Conservation (phyloP, 495 filamentous ascomycete species). For the Aspergillus panamensis region DNA sequence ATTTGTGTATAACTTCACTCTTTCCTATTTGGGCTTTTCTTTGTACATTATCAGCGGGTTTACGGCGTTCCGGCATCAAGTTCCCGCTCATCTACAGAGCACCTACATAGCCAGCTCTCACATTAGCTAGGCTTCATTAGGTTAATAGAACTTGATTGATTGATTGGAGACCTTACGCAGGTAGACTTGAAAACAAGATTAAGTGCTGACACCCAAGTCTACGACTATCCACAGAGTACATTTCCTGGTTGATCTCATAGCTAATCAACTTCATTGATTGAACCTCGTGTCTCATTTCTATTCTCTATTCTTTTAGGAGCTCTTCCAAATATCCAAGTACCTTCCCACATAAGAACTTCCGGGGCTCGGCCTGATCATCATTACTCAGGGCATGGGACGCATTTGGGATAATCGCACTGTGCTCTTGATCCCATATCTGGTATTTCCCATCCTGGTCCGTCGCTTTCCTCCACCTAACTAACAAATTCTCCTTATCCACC, state of each 20-base stretch:
- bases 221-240: too few species aligned
- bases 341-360: constrained; percentile 34
- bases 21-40: not conserved
- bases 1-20: not conserved
- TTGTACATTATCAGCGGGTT: not conserved
- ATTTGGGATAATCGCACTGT: constrained; percentile 41
- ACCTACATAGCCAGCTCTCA: not conserved
- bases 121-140: not conserved
- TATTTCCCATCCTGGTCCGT: constrained; percentile 22
- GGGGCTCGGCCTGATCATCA: constrained; percentile 42
- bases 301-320: too few species aligned
- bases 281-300: too few species aligned
- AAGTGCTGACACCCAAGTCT: too few species aligned
- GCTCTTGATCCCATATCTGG: constrained; percentile 31
- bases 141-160: not conserved
- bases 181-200: too few species aligned
- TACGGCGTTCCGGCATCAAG: not conserved
- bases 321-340: constrained; percentile 13
- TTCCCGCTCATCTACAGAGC: not conserved
- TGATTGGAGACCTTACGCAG: too few species aligned
- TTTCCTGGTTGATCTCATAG: too few species aligned
- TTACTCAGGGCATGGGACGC: constrained; percentile 48
- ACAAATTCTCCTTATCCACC: constrained; percentile 60
- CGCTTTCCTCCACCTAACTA: constrained; percentile 65
- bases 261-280: too few species aligned